These are phyloP conservation scores for Blastocystis sp. DNA, from an alignment of 352 stramenopile species.

Conservation along the genomic window DNA sequence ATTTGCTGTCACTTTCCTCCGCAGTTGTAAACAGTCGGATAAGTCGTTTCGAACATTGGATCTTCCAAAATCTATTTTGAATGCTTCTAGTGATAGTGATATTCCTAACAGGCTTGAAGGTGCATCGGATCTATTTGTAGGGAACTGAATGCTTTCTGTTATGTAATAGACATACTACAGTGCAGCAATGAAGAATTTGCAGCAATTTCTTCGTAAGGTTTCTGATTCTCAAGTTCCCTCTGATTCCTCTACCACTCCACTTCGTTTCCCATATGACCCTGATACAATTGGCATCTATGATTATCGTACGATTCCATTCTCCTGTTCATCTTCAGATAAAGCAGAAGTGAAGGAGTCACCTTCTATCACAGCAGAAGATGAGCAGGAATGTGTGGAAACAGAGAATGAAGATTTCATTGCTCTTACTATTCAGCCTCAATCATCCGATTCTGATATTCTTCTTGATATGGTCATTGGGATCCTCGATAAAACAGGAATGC, in stretches of 20 bases:
- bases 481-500: neutral
- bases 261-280: neutral
- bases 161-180: no score
- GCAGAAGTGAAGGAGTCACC: neutral
- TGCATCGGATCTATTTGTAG: neutral
- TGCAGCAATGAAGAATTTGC: neutral
- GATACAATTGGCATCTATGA: neutral
- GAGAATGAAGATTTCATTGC: conserved; percentile 48
- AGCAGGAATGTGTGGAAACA: neutral
- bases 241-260: neutral
- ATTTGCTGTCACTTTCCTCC: conserved; percentile 23
- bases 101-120: neutral
- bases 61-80: neutral
- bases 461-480: neutral
- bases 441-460: neutral
- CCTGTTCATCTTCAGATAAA: neutral
- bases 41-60: conserved; percentile 30
- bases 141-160: neutral
- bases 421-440: neutral
- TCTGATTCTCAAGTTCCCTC: neutral
- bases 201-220: neutral
- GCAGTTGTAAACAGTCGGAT: conserved; percentile 41
- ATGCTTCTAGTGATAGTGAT: neutral
- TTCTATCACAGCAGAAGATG: neutral
- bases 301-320: neutral